Percentiles rank a stretch among this genome's conserved stretches.
Evolutionary conservation across 2,329 filamentous ascomycete species (phyloP).

Genomic region (Fusarium bulbicola): DNA sequence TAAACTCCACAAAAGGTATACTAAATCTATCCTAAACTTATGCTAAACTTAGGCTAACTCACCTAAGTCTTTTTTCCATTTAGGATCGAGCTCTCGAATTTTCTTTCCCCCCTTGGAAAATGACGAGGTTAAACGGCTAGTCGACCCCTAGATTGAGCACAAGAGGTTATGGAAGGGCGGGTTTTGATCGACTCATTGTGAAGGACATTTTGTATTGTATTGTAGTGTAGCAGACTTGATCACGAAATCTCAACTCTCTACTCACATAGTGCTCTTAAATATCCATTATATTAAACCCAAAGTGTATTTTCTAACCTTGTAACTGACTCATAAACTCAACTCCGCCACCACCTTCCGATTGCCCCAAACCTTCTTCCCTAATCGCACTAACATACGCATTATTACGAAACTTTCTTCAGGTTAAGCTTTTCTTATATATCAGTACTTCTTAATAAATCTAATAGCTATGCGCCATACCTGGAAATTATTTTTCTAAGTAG

Average conservation of each 20-base stretch:
- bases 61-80: background rate
- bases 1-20: background rate
- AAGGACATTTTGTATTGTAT: background rate
- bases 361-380: too few relatives aligned
- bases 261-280: background rate
- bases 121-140: background rate
- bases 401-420: too few relatives aligned
- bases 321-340: too few relatives aligned
- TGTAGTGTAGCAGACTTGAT: background rate
- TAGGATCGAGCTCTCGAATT: background rate
- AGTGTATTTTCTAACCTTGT: too few relatives aligned
- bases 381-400: too few relatives aligned
- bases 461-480: too few relatives aligned
- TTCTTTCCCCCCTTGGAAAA: background rate
- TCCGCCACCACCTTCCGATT: too few relatives aligned
- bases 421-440: too few relatives aligned
- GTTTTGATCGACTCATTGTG: background rate
- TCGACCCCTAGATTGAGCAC: background rate
- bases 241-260: background rate
- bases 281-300: too few relatives aligned
- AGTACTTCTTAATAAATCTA: too few relatives aligned
- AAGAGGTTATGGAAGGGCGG: background rate
- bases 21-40: background rate
- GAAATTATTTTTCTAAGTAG: too few relatives aligned
- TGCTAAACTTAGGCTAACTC: background rate